phyloP scores from a whole-genome alignment of 2,329 filamentous ascomycete species.

The Davidsoniella virescens region DNA sequence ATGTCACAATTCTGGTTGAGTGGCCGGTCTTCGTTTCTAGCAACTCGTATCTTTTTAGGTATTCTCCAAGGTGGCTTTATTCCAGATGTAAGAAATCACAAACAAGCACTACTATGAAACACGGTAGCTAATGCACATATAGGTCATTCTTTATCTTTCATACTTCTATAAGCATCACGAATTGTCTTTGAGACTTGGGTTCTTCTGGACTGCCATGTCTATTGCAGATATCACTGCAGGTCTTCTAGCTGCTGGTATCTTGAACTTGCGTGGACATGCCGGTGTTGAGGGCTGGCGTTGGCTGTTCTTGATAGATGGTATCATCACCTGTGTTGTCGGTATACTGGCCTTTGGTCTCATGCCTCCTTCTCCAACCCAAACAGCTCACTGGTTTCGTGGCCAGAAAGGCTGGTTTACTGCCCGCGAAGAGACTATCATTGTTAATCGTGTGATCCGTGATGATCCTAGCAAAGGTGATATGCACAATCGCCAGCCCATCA shows the following conservation, averaged over 20 bases:
- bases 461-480: conserved; percentile 44
- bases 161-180: conserved; percentile 29
- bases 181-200: conserved; percentile 24
- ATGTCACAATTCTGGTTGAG: conserved; percentile 28
- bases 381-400: conserved; percentile 35
- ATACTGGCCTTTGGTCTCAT: conserved; percentile 37
- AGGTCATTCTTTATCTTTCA: conserved; percentile 24
- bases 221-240: conserved; percentile 25
- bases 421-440: conserved; percentile 42
- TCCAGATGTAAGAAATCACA: conserved; percentile 21
- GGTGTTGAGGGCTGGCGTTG: conserved; percentile 28
- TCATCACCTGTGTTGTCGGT: conserved; percentile 31
- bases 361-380: conserved; percentile 35
- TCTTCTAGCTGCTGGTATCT: conserved; percentile 24
- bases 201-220: conserved; percentile 27
- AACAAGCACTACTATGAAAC: too few relatives aligned
- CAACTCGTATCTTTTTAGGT: conserved; percentile 24
- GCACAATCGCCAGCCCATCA: conserved; percentile 43
- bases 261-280: conserved; percentile 25
- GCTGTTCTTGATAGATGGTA: conserved; percentile 38
- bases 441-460: conserved; percentile 42
- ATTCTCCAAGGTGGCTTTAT: conserved; percentile 32
- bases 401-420: conserved; percentile 44
- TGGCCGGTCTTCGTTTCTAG: conserved; percentile 24
- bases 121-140: too few relatives aligned